Conservation (phyloP, 177 flowering plant species). For the Vitis hybrid region DNA sequence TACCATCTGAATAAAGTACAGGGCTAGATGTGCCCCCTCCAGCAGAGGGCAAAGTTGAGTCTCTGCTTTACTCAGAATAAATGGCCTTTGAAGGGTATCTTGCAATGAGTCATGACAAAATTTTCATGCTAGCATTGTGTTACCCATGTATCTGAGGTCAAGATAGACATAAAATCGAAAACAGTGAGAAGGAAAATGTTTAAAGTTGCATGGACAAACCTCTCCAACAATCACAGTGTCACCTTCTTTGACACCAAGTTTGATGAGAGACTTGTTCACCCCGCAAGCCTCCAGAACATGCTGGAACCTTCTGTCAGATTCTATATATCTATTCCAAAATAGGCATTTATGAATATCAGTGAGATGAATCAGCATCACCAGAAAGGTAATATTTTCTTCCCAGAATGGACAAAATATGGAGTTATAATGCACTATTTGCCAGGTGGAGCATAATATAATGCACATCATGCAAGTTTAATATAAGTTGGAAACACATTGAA, state of each 20-base stretch:
- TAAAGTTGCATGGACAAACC: slow-evolving; percentile 38
- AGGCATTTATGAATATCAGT: background rate
- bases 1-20: background rate
- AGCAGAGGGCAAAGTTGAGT: background rate
- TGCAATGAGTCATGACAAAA: background rate
- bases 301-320: slow-evolving; percentile 86
- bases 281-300: slow-evolving; percentile 97
- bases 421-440: background rate
- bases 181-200: background rate
- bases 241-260: slow-evolving; percentile 91
- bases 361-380: background rate
- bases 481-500: background rate
- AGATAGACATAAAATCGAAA: background rate
- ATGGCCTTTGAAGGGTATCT: background rate
- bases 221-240: slow-evolving; percentile 88
- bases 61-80: background rate
- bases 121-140: background rate
- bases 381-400: background rate
- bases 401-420: background rate
- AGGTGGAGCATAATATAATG: background rate
- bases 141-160: too few species aligned
- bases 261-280: slow-evolving; percentile 76
- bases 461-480: background rate
- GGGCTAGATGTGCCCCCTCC: too few species aligned
- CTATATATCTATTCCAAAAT: slow-evolving; percentile 59